These are phyloP conservation scores for Penicillium lividum DNA, from an alignment of 495 filamentous ascomycete species.

Conservation along the genomic window DNA sequence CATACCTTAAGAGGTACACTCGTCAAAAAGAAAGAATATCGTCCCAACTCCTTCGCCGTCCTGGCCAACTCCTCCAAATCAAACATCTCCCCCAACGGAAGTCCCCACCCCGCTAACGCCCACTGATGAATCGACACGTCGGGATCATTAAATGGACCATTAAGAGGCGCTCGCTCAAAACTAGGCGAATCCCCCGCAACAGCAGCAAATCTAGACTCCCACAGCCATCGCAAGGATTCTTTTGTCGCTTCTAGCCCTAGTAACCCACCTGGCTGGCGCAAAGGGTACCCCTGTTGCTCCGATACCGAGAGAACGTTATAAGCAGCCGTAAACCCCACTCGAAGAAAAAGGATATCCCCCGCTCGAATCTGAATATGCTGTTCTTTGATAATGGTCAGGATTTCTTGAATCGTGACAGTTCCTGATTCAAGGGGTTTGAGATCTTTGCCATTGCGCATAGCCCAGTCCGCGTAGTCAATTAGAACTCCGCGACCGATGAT, in stretches of 20 bases:
- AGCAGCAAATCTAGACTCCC: conserved; percentile 2
- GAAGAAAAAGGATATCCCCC: background rate
- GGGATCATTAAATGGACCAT: background rate
- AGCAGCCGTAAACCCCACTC: background rate
- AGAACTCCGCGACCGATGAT: conserved; percentile 1
- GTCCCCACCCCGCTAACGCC: background rate
- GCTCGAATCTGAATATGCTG: background rate
- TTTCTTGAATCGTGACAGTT: background rate
- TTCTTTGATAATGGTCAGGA: background rate
- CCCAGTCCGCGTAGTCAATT: conserved; percentile 3
- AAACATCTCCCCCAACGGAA: background rate
- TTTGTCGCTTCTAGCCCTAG: background rate
- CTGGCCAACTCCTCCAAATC: background rate
- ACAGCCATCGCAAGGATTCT: conserved; percentile 1
- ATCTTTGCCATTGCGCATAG: background rate
- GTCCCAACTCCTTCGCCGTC: background rate
- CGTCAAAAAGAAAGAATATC: conserved; percentile 1
- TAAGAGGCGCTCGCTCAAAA: background rate
- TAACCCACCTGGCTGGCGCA: background rate
- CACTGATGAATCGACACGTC: conserved; percentile 2
- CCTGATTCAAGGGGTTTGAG: background rate
- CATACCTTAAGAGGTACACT: conserved; percentile 7
- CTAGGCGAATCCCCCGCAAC: background rate
- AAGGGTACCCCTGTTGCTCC: background rate
- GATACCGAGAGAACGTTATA: background rate